A percentile compares a stretch with the other conserved stretches of the same genome.
Evolutionary conservation across 192 early-diverging fungal genomes (phyloP).

Genomic region (Linnemannia hyalina): DNA sequence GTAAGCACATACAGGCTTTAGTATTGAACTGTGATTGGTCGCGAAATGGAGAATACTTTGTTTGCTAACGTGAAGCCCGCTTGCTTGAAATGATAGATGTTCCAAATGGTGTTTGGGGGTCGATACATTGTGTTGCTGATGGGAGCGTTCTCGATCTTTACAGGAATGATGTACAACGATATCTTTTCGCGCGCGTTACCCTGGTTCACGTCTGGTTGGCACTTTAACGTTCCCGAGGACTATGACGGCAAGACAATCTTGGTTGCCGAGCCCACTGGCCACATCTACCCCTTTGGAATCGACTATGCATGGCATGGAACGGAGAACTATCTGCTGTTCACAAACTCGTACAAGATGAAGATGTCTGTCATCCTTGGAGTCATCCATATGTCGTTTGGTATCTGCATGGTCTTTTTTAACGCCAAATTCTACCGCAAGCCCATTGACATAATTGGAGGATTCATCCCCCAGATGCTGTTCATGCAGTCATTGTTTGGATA

Average conservation of each 20-base stretch:
- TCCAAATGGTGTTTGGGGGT: slow-evolving; percentile 91
- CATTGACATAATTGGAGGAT: slow-evolving; percentile 86
- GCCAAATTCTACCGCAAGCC: slow-evolving; percentile 87
- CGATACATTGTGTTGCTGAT: slow-evolving; percentile 98
- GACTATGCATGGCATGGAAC: slow-evolving; percentile 85
- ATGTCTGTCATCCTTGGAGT: slow-evolving; percentile 96
- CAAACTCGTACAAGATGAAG: slow-evolving; percentile 99
- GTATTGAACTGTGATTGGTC: slow-evolving; percentile 2
- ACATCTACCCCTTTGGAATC: slow-evolving; percentile 50
- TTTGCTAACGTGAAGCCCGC: not conserved
- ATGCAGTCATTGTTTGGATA: slow-evolving; percentile 97
- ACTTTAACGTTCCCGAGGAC: slow-evolving; percentile 70
- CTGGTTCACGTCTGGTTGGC: slow-evolving; percentile 83
- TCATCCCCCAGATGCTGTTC: slow-evolving; percentile 95
- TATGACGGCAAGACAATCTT: slow-evolving; percentile 67
- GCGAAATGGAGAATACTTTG: not conserved
- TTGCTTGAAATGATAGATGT: slow-evolving; percentile 66
- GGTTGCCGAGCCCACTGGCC: slow-evolving; percentile 67
- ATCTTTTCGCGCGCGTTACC: slow-evolving; percentile 89
- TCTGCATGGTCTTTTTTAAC: slow-evolving; percentile 89
- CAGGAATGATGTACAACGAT: slow-evolving; percentile 98
- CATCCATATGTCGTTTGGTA: slow-evolving; percentile 96
- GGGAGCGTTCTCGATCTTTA: slow-evolving; percentile 97
- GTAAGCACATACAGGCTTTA: slow-evolving; percentile 67
- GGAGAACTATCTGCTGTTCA: slow-evolving; percentile 94